A percentile compares a stretch with the other conserved stretches of the same genome.
These are phyloP conservation scores for Mycosarcoma mackinlayi DNA, from an alignment of 1,284 basidiomycete species.

Conservation along the genomic window DNA sequence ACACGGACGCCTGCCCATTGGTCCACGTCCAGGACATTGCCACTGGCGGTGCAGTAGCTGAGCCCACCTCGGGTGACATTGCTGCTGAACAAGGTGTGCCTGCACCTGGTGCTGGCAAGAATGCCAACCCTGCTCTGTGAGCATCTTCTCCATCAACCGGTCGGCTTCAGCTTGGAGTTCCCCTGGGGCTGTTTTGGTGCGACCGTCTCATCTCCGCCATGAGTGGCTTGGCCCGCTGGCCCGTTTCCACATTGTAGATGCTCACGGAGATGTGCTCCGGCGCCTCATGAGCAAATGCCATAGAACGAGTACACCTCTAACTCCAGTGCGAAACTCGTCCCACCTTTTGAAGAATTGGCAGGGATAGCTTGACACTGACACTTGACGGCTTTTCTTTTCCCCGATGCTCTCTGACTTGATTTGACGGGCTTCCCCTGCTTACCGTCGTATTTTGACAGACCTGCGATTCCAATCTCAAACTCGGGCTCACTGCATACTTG, in stretches of 20 bases:
- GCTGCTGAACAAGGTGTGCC: conserved; percentile 25
- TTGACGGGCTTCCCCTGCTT: not conserved
- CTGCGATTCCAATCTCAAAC: conserved; percentile 31
- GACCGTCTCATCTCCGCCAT: not conserved
- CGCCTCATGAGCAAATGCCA: conserved; percentile 37
- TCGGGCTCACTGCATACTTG: conserved; percentile 32
- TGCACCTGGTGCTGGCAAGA: conserved; percentile 72
- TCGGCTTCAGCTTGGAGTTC: too few species aligned
- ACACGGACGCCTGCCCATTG: conserved; percentile 54
- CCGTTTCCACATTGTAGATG: conserved; percentile 9
- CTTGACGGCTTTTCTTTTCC: not conserved
- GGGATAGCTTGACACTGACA: not conserved
- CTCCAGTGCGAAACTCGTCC: not conserved
- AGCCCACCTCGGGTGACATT: conserved; percentile 57
- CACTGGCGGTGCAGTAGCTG: conserved; percentile 54
- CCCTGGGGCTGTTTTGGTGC: not conserved
- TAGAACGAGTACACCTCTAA: not conserved
- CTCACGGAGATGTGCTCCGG: conserved; percentile 43
- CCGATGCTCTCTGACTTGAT: too few species aligned
- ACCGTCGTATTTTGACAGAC: conserved; percentile 4
- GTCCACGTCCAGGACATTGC: conserved; percentile 49
- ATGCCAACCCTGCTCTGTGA: conserved; percentile 49
- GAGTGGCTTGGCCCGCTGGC: not conserved
- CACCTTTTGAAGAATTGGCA: not conserved
- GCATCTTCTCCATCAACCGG: conserved; percentile 39